Evolutionary conservation across 129 eudicot genomes (phyloP), one percentile per base, ranked within the genome.

Genomic region (Escallonia herrerae): DNA sequence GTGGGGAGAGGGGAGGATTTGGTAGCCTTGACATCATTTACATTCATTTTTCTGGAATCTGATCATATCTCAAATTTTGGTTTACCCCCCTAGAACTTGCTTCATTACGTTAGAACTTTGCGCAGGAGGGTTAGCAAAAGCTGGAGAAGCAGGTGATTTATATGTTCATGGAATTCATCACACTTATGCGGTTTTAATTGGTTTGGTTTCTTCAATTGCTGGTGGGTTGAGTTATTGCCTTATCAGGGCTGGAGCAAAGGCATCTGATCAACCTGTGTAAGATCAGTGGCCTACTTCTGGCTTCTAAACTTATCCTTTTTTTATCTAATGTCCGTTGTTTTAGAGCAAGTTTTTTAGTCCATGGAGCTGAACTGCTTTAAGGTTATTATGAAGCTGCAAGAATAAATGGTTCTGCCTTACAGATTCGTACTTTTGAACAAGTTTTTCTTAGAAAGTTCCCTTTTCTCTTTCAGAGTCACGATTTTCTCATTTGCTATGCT

Each of bases 201-300:
- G 89, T 72, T 70, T 83, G 61, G 54, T 83, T 52, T 83, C 95
- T 56, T 78, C 95, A 37, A 14, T 80, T 68, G 79, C 83, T 74
- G 84, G 82, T 69, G 95, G 95, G 65, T 74, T 75, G 11, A 77
- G 80, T 73, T 80, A 77, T 78, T 86, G 95, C 82, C 70, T 86
- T 60, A 49, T 80, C 56, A 78, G 89, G 62, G 84, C 95, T 42
- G 95, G 80, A 77, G 86, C 95, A 61, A 86, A 86, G 80, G 80
- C 89, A 60, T 81, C 89, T 74, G 89, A 86, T 59, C 89, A 86
- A 70, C 95, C 95, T 72, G 80, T 86, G 95, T 86, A 79, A 86
- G 83, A 59, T 66, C 60, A 38, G 62, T 63, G 41, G 46, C 65
- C 61, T 58, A 13, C 7, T 71, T 66, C 56, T 56, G 40, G 6